phyloP scores from a whole-genome alignment of 345 rosid species.

The Linum lewisii region DNA sequence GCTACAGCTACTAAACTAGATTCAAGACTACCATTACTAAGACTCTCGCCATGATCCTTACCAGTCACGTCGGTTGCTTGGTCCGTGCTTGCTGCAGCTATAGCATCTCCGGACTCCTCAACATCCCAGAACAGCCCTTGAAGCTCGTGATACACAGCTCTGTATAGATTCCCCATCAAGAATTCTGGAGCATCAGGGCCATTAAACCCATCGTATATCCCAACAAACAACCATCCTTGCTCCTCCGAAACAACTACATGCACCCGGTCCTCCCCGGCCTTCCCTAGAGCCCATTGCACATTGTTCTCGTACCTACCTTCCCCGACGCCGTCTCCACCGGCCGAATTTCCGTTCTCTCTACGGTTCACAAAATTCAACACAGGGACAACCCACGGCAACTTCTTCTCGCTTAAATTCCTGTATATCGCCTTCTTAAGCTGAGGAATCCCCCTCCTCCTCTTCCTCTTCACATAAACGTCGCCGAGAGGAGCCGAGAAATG shows the following conservation, averaged over 20 bases:
- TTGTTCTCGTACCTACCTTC: conserved; percentile 25
- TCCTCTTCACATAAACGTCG: conserved; percentile 46
- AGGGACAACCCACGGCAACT: conserved; percentile 95
- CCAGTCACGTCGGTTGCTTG: conserved; percentile 15
- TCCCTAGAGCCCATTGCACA: conserved; percentile 94
- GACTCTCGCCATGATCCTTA: conserved; percentile 7
- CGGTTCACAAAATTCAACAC: conserved; percentile 63
- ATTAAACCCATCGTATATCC: conserved; percentile 94
- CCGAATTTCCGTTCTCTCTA: conserved; percentile 38
- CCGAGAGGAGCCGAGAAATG: conserved; percentile 92
- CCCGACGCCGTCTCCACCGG: conserved; percentile 22
- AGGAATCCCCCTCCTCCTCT: conserved; percentile 48
- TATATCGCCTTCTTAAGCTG: conserved; percentile 49
- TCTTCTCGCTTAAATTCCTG: conserved; percentile 62
- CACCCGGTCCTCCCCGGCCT: conserved; percentile 97
- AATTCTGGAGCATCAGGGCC: conserved; percentile 98
- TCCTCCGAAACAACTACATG: conserved; percentile 95
- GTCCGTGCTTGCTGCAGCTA: conserved; percentile 20
- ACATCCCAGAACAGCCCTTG: conserved; percentile 90
- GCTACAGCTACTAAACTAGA: background rate
- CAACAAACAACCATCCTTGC: conserved; percentile 95
- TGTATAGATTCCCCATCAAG: conserved; percentile 93
- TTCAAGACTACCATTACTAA: conserved; percentile 8
- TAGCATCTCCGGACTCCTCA: conserved; percentile 27
- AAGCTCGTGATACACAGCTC: conserved; percentile 78